phyloP scores from a whole-genome alignment of 331 rosid species.

The Malus hybrid region DNA sequence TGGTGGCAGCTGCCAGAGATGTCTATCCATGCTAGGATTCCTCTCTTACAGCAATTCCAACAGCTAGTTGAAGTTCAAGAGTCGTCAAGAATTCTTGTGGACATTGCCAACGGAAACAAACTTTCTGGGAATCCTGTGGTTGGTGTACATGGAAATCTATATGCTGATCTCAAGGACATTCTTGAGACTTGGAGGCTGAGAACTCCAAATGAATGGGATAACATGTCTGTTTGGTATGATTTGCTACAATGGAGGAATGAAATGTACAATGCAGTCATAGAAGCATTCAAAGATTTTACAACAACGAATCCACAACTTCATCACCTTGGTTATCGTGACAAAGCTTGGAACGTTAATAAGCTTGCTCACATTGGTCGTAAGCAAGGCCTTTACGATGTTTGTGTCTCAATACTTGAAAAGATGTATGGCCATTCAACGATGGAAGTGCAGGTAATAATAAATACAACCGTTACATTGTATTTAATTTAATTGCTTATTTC shows the following conservation, averaged over 20 bases:
- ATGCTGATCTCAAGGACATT: conserved; percentile 96
- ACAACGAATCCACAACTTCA: conserved; percentile 78
- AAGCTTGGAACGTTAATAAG: conserved; percentile 98
- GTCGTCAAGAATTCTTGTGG: conserved; percentile 69
- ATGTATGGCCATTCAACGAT: conserved; percentile 95
- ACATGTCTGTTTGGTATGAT: conserved; percentile 97
- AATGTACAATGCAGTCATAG: conserved; percentile 90
- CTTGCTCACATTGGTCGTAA: conserved; percentile 76
- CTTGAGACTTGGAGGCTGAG: conserved; percentile 99
- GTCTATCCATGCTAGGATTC: conserved; percentile 96
- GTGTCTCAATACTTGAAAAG: conserved; percentile 83
- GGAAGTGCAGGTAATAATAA: conserved; percentile 90
- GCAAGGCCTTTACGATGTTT: conserved; percentile 91
- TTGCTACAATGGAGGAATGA: conserved; percentile 99
- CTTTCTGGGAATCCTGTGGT: conserved; percentile 59
- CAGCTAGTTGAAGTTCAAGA: conserved; percentile 99
- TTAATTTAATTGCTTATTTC: background rate
- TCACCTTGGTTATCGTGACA: conserved; percentile 99
- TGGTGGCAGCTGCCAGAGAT: conserved; percentile 99
- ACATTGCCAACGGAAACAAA: conserved; percentile 85
- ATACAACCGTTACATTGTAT: background rate
- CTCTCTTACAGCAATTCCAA: conserved; percentile 98
- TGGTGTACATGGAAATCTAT: conserved; percentile 84
- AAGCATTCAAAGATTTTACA: conserved; percentile 85
- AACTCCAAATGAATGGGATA: conserved; percentile 97